phyloP scores from a whole-genome alignment of 371 early-diverging fungal genomes.

The Mortierella sp. region DNA sequence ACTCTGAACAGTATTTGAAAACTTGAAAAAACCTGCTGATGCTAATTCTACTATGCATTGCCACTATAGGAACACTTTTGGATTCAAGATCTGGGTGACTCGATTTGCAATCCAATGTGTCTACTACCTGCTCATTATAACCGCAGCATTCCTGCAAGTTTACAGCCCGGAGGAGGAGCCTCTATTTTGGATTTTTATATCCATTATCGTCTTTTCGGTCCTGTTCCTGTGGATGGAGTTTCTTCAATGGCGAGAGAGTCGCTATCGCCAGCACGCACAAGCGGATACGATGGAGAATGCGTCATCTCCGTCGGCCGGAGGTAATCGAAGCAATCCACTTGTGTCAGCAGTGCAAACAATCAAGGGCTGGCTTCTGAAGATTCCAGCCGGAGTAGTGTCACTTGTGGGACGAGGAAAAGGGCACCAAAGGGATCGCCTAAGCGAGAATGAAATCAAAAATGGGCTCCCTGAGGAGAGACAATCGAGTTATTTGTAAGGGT shows the following conservation, averaged over 20 bases:
- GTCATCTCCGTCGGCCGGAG: too few species aligned
- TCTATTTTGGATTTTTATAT: background rate
- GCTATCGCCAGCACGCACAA: too few species aligned
- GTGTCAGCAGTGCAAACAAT: too few species aligned
- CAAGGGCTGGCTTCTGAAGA: too few species aligned
- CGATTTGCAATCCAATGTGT: constrained; percentile 16
- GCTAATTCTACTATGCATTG: background rate
- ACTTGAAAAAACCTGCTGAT: background rate
- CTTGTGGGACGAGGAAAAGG: too few species aligned
- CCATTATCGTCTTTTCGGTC: constrained; percentile 9
- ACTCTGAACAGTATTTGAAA: background rate
- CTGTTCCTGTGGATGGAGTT: constrained; percentile 26
- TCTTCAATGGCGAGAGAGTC: constrained; percentile 1
- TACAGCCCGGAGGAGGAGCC: constrained; percentile 4
- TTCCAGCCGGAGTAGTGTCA: too few species aligned
- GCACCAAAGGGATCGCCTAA: too few species aligned
- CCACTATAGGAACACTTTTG: constrained; percentile 26
- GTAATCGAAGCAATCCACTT: too few species aligned
- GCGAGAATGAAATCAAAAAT: too few species aligned
- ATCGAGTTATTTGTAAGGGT: too few species aligned
- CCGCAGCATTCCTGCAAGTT: constrained; percentile 15
- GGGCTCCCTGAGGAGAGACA: too few species aligned
- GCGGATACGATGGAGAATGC: too few species aligned
- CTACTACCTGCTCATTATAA: constrained; percentile 17
- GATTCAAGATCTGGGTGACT: constrained; percentile 23